Conservation (phyloP, 169 alveolate species). For the Plasmodium gonderi region DNA sequence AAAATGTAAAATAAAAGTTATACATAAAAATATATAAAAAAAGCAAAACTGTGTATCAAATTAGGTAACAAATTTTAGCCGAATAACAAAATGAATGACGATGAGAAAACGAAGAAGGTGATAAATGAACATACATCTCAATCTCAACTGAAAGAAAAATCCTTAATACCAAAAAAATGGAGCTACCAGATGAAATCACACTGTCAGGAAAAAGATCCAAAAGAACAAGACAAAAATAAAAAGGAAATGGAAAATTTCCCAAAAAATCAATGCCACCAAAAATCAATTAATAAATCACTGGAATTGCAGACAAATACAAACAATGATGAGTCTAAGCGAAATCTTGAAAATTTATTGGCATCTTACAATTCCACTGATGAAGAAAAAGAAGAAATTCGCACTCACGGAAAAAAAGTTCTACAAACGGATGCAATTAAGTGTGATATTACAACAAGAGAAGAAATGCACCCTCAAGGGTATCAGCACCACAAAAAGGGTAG, state of each 20-base stretch:
- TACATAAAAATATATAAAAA: neutral
- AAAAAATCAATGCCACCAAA: neutral
- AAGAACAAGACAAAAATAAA: neutral
- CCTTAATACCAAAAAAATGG: neutral
- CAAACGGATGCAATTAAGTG: too few species aligned
- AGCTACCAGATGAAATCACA: neutral
- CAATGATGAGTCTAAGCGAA: constrained; percentile 2
- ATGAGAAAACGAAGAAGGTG: neutral
- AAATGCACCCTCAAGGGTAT: neutral
- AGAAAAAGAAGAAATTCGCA: constrained; percentile 12
- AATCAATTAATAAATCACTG: neutral
- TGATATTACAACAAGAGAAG: neutral
- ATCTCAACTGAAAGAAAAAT: neutral
- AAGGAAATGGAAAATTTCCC: neutral
- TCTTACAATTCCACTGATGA: constrained; percentile 56
- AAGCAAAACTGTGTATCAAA: neutral
- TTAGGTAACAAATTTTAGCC: neutral
- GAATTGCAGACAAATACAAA: neutral
- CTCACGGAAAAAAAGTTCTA: too few species aligned
- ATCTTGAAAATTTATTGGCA: constrained; percentile 12
- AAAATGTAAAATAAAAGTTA: neutral
- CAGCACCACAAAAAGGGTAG: too few species aligned
- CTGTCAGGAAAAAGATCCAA: neutral
- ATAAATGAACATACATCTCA: neutral
- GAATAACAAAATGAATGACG: neutral